Percentiles rank a stretch among this genome's conserved stretches.
phyloP scores from a whole-genome alignment of 306 rosid species.

The Begonia fuchsioides region DNA sequence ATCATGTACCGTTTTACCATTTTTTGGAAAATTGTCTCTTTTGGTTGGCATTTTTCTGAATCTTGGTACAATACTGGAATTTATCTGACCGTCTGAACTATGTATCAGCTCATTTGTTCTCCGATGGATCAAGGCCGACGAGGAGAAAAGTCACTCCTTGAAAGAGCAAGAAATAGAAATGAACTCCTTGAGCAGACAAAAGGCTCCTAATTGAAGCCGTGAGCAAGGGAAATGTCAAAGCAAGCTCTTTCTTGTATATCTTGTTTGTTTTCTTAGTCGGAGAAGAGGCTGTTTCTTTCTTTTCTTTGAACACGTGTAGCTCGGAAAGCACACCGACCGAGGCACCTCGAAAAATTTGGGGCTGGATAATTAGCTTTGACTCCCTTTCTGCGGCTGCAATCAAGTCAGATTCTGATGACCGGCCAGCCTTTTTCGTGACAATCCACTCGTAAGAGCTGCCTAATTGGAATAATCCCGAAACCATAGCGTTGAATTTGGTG shows the following conservation, averaged over 20 bases:
- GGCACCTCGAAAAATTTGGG: conserved; percentile 60
- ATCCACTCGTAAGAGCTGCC: conserved; percentile 99
- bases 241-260: conserved; percentile 79
- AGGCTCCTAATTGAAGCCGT: conserved; percentile 89
- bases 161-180: conserved; percentile 89
- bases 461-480: conserved; percentile 84
- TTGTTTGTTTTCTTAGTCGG: conserved; percentile 61
- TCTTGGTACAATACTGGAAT: no score
- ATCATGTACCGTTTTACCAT: no score
- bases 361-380: conserved; percentile 51
- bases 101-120: conserved; percentile 65
- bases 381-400: conserved; percentile 69
- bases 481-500: conserved; percentile 97
- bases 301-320: conserved; percentile 45
- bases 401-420: conserved; percentile 86
- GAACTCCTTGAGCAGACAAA: conserved; percentile 85
- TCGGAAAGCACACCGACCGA: conserved; percentile 77
- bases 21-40: no score
- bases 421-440: conserved; percentile 92
- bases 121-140: conserved; percentile 89
- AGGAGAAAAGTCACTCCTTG: conserved; percentile 87
- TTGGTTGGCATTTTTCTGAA: no score
- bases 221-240: conserved; percentile 81
- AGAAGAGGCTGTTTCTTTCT: conserved; percentile 16
- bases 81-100: no score